Evolutionary conservation across 371 early-diverging fungal species (phyloP), one percentile per base, ranked within the genome.

Genomic region (Mortierella sp.): DNA sequence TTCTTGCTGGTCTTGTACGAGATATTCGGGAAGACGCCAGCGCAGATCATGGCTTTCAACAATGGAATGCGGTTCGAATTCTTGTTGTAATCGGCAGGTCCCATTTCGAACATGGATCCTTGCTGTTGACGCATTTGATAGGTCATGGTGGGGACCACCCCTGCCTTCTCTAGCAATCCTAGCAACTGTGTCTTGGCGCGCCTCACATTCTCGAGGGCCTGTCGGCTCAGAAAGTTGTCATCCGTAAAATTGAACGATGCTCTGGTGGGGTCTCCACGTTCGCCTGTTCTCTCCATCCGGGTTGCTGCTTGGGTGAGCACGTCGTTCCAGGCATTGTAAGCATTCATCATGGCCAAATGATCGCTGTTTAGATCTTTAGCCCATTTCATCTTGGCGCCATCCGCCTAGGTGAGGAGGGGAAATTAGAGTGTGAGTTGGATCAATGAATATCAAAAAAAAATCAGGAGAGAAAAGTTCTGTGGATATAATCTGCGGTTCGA

Each of bases 1-100:
- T 79, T 79, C 41, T 81, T 79, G 61, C 76, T 67, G 18, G 80
- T 71, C 57, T 80, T 80, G 60, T 67, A 50, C 23, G 81, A 74
- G 26, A 87, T 71, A 42, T 84, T 84, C 0, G 87, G 87, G 63
- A 80, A 86, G 52, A 87, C 73, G 9, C 86, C 87, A 1, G 87
- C 87, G 48, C 82, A 78, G 39, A 87, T 54, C 48, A 87, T 65
- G 19, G 86, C 83, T 5, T 76, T 64, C 53, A 79, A 46, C 42
- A 81, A 50, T 3, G 81, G 81, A 41, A 70, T 66, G 21, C 81
- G 79, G 39, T 70, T 73, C 18, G 81, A 79, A 47, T 81, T 79
- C 43, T 67, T 61, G 64, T 81, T 81, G 59, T 70, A 79, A 26
- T 81, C 81, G 7, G 81, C 41, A 2, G 81, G 80, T 12, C 81